Conservation (phyloP, 2,329 filamentous ascomycete species). For the Annulohypoxylon truncatum region DNA sequence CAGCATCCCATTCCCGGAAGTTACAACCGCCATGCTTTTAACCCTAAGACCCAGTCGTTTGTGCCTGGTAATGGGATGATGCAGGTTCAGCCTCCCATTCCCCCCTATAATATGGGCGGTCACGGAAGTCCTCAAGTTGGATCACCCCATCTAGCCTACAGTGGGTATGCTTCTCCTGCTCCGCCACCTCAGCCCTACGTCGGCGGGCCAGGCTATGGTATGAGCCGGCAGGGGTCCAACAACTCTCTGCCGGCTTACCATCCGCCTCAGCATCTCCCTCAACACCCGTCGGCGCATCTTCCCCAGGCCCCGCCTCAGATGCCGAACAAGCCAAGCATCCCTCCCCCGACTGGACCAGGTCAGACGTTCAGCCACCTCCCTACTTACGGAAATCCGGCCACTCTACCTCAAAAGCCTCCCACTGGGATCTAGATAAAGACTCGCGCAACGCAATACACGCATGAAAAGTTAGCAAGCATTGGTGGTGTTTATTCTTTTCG, state of each 20-base stretch:
- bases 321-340: slow-evolving; percentile 59
- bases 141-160: slow-evolving; percentile 63
- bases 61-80: slow-evolving; percentile 72
- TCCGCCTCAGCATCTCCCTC: slow-evolving; percentile 52
- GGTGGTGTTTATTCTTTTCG: slow-evolving; percentile 47
- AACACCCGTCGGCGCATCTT: slow-evolving; percentile 56
- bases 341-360: slow-evolving; percentile 48
- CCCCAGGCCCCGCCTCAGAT: slow-evolving; percentile 57
- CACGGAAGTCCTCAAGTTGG: slow-evolving; percentile 66
- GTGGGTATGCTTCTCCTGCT: slow-evolving; percentile 59
- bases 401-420: slow-evolving; percentile 69
- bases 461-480: slow-evolving; percentile 48
- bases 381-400: slow-evolving; percentile 69
- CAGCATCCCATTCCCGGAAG: slow-evolving; percentile 88
- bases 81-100: slow-evolving; percentile 60
- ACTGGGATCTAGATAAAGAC: slow-evolving; percentile 58
- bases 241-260: slow-evolving; percentile 65
- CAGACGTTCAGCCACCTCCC: slow-evolving; percentile 66
- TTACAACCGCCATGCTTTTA: slow-evolving; percentile 87
- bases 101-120: slow-evolving; percentile 60
- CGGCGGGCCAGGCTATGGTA: slow-evolving; percentile 60
- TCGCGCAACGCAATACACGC: slow-evolving; percentile 38
- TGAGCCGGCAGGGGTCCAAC: slow-evolving; percentile 68
- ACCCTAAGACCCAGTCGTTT: slow-evolving; percentile 93
- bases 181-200: slow-evolving; percentile 62